Conservation (phyloP, 2,329 filamentous ascomycete species). For the Botrytis fabae region DNA sequence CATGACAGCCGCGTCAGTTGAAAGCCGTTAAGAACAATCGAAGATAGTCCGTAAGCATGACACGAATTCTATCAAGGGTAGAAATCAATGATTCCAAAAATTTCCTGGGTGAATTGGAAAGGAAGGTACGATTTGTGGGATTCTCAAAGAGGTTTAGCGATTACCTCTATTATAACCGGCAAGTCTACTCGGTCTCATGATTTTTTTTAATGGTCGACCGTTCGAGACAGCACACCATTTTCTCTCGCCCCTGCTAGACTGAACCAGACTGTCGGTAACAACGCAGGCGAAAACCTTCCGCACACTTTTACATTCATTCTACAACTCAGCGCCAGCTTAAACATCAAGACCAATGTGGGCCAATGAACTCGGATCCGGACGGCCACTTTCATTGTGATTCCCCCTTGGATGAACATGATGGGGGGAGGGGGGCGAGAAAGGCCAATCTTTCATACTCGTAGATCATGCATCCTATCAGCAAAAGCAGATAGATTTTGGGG, state of each 20-base stretch:
- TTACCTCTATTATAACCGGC: neutral
- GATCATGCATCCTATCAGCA: neutral
- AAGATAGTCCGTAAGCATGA: neutral
- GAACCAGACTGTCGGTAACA: constrained; percentile 21
- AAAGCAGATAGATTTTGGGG: neutral
- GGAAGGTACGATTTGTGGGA: neutral
- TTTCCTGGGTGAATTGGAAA: neutral
- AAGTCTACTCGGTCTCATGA: constrained; percentile 16
- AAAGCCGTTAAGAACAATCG: neutral
- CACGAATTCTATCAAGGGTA: neutral
- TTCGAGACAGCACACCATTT: constrained; percentile 11
- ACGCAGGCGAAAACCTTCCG: neutral
- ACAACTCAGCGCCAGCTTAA: constrained; percentile 4
- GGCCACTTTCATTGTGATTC: neutral
- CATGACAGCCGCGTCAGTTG: constrained; percentile 10
- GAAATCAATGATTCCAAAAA: neutral
- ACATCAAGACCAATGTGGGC: neutral
- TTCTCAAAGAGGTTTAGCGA: constrained; percentile 2
- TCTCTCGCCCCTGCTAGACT: neutral
- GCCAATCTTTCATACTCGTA: neutral
- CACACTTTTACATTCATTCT: neutral
- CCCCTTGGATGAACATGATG: neutral
- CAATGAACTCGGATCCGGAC: constrained; percentile 10
- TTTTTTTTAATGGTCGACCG: neutral
- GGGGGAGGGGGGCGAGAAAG: neutral